phyloP scores from a whole-genome alignment of 1,139 yeast species.

The Pichia sp. region DNA sequence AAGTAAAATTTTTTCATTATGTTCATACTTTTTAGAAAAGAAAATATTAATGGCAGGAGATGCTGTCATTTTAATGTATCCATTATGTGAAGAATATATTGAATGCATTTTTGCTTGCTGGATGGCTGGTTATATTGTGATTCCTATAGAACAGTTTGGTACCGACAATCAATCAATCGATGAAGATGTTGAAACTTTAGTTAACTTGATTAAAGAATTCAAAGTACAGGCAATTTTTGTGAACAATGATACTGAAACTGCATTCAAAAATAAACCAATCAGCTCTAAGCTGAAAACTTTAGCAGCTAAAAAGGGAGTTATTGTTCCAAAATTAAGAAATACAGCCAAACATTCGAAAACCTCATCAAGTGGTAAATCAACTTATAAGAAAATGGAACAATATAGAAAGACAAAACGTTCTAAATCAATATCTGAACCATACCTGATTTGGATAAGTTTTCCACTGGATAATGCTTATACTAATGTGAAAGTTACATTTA shows the following conservation, averaged over 20 bases:
- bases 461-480: slow-evolving; percentile 67
- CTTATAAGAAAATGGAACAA: slow-evolving; percentile 38
- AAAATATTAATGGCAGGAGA: slow-evolving; percentile 62
- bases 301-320: slow-evolving; percentile 36
- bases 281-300: slow-evolving; percentile 56
- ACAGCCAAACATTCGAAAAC: slow-evolving; percentile 61
- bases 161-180: slow-evolving; percentile 56
- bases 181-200: slow-evolving; percentile 70
- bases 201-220: slow-evolving; percentile 62
- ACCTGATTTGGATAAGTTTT: slow-evolving; percentile 43
- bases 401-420: slow-evolving; percentile 41
- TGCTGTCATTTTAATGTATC: slow-evolving; percentile 72
- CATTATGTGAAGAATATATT: slow-evolving; percentile 80
- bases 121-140: slow-evolving; percentile 69
- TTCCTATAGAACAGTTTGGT: slow-evolving; percentile 76
- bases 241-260: slow-evolving; percentile 68
- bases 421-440: slow-evolving; percentile 30
- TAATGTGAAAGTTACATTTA: slow-evolving; percentile 53
- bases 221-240: slow-evolving; percentile 67
- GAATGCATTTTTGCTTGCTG: slow-evolving; percentile 84
- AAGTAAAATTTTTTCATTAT: slow-evolving; percentile 64
- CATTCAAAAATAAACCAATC: slow-evolving; percentile 64
- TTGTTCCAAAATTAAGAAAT: slow-evolving; percentile 55
- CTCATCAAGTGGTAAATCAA: slow-evolving; percentile 40
- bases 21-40: slow-evolving; percentile 46